phyloP scores from a whole-genome alignment of 1,284 basidiomycete genomes.

The Ustilago esculenta region DNA sequence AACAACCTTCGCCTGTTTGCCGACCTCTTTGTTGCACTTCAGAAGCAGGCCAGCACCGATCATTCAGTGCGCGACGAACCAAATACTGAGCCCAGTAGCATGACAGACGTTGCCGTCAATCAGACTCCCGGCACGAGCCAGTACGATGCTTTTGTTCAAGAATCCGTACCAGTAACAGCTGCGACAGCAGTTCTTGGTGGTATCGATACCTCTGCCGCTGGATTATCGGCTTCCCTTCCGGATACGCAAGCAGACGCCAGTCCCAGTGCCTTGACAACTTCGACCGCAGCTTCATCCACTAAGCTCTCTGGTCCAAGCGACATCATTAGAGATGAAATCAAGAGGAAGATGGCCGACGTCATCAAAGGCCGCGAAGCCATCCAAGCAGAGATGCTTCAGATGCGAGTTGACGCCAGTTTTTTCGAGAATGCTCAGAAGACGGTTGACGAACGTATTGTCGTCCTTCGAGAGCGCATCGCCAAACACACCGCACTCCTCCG shows the following conservation, averaged over 20 bases:
- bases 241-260: not conserved
- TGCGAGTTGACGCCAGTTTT: constrained; percentile 47
- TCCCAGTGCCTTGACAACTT: not conserved
- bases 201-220: no score
- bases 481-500: constrained; percentile 24
- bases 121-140: not conserved
- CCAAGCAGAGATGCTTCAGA: constrained; percentile 45
- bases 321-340: constrained; percentile 36
- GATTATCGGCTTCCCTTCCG: no score
- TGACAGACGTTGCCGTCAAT: not conserved
- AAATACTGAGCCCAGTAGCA: not conserved
- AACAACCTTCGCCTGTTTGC: constrained; percentile 43
- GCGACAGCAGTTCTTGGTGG: no score
- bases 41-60: constrained; percentile 43
- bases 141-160: not conserved
- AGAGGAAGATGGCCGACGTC: constrained; percentile 40
- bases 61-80: constrained; percentile 6
- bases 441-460: constrained; percentile 40
- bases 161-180: no score
- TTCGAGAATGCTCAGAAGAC: constrained; percentile 47
- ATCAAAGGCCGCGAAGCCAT: constrained; percentile 32
- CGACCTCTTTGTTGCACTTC: constrained; percentile 46
- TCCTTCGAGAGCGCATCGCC: constrained; percentile 42
- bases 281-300: not conserved
- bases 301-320: constrained; percentile 24